These are phyloP conservation scores for Cytospora schulzeri DNA, from an alignment of 2,329 filamentous ascomycete genomes.

Conservation along the genomic window DNA sequence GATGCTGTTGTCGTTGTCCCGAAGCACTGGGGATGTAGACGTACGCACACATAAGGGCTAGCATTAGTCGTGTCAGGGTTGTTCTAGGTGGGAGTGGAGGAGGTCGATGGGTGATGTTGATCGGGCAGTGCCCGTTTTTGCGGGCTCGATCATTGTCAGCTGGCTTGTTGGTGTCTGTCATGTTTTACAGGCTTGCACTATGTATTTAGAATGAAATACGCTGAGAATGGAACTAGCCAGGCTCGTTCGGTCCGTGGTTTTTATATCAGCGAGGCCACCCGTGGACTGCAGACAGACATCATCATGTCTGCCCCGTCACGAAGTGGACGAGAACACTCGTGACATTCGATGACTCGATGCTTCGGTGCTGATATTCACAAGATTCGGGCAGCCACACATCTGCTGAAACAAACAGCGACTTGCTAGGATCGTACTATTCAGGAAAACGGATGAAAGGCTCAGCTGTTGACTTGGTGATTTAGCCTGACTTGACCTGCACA, in stretches of 20 bases:
- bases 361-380: background rate
- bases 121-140: background rate
- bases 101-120: too few relatives aligned
- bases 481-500: background rate
- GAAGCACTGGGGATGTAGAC: background rate
- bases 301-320: background rate
- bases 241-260: background rate
- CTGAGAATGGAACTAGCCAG: background rate
- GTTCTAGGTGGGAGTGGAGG: background rate
- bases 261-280: background rate
- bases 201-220: background rate
- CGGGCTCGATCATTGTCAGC: background rate
- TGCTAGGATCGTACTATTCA: too few relatives aligned
- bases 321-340: background rate
- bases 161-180: background rate
- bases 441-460: background rate
- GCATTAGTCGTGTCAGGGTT: background rate
- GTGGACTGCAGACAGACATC: background rate
- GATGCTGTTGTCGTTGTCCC: background rate
- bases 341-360: conserved; percentile 2
- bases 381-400: background rate
- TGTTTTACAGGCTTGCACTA: background rate
- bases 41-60: background rate
- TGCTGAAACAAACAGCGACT: too few relatives aligned
- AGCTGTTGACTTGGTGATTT: background rate